Percentiles rank a stretch among this genome's conserved stretches.
These are phyloP conservation scores for Neofusicoccum laricinum DNA, from an alignment of 2,329 filamentous ascomycete species.

Conservation along the genomic window DNA sequence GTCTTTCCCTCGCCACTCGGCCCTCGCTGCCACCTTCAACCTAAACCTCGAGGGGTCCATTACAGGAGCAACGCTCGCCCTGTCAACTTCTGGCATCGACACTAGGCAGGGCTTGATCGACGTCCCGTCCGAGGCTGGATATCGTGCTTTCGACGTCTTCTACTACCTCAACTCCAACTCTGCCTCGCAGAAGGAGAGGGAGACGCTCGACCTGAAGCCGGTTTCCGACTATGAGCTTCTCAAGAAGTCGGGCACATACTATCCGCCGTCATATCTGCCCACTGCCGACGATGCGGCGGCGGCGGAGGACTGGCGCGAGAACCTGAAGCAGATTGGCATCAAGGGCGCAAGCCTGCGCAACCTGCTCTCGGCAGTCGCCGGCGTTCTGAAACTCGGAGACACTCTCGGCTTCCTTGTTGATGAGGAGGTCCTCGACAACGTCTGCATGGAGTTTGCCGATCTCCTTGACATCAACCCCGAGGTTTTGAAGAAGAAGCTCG, in stretches of 20 bases:
- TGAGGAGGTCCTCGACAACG: constrained; percentile 76
- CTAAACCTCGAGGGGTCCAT: constrained; percentile 78
- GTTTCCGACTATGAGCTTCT: constrained; percentile 76
- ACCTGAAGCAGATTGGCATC: constrained; percentile 88
- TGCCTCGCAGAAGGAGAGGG: constrained; percentile 82
- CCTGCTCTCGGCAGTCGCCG: constrained; percentile 81
- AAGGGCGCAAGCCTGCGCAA: constrained; percentile 80
- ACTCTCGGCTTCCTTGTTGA: constrained; percentile 82
- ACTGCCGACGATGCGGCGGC: constrained; percentile 89
- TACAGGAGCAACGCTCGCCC: constrained; percentile 68
- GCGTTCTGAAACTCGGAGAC: constrained; percentile 86
- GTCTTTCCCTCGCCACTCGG: constrained; percentile 75
- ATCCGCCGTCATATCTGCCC: constrained; percentile 81
- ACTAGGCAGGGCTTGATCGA: constrained; percentile 75
- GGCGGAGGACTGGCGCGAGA: constrained; percentile 86
- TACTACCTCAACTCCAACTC: constrained; percentile 94
- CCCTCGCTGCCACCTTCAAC: constrained; percentile 76
- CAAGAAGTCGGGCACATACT: constrained; percentile 78
- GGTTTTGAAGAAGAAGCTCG: constrained; percentile 72
- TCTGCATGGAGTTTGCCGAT: constrained; percentile 85
- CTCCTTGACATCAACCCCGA: constrained; percentile 86
- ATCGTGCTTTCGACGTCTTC: constrained; percentile 94
- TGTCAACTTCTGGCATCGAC: constrained; percentile 87
- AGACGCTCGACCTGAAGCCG: constrained; percentile 78
- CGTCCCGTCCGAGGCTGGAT: constrained; percentile 74